phyloP scores from a whole-genome alignment of 2,329 filamentous ascomycete genomes.

The Botrytis pseudocinerea region DNA sequence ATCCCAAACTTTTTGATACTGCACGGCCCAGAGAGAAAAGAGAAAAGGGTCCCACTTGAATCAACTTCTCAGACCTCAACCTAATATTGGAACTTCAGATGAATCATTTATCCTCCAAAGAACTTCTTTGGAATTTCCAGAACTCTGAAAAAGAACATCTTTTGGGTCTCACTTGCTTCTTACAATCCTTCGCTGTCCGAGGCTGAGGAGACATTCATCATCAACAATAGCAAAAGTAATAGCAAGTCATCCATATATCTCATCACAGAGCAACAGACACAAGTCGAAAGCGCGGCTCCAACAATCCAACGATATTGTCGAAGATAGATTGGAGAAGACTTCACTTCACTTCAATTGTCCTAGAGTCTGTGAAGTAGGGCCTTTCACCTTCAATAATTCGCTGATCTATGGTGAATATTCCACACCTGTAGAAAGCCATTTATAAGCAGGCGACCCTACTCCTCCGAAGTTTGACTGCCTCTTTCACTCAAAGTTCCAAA shows the following conservation, averaged over 20 bases:
- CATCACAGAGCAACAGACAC: background rate
- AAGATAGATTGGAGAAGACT: slow-evolving; percentile 4
- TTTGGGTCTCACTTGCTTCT: slow-evolving; percentile 33
- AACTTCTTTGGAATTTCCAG: slow-evolving; percentile 38
- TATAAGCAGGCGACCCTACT: slow-evolving; percentile 14
- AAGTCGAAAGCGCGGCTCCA: background rate
- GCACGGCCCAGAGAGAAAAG: slow-evolving; percentile 37
- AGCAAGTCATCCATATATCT: slow-evolving; percentile 15
- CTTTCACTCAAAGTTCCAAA: slow-evolving; percentile 6
- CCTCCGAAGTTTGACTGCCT: background rate
- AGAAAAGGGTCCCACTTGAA: slow-evolving; percentile 38
- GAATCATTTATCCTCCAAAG: slow-evolving; percentile 31
- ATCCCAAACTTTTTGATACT: slow-evolving; percentile 40
- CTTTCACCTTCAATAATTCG: slow-evolving; percentile 8
- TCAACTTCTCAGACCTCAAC: slow-evolving; percentile 33
- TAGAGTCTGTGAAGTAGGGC: background rate
- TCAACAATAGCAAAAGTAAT: background rate
- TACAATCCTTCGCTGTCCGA: slow-evolving; percentile 21
- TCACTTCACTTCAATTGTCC: slow-evolving; percentile 7
- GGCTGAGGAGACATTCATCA: slow-evolving; percentile 14
- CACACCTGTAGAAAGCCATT: slow-evolving; percentile 9
- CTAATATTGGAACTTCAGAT: slow-evolving; percentile 37
- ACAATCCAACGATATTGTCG: background rate
- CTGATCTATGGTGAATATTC: slow-evolving; percentile 13
- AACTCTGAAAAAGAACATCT: slow-evolving; percentile 31